Base-by-base conservation (phyloP, 129 eudicot genomes). In the Scalesia atractyloides region DNA sequence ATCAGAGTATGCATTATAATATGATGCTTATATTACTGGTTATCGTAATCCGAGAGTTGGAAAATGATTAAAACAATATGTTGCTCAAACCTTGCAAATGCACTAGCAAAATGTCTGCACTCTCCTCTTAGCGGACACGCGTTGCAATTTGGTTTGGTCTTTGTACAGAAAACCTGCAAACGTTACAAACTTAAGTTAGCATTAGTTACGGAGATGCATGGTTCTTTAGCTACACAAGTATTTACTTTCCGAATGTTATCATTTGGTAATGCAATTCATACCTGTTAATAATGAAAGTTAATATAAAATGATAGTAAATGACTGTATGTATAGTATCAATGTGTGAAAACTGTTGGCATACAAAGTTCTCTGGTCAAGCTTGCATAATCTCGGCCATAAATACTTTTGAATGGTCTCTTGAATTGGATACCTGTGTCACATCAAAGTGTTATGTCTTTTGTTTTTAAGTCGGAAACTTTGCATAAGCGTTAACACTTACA, bases 241-340 rank as follows among this genome's bases (percentile, higher is more conserved):
- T 76, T 33, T 85, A 89, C 97, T 93, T 93, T 67, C 98, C 98
- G 81, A 93, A 93, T 33, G 98, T 93, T 44, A 93, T 93, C 98
- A 93, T 87, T 77, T 93, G 98, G 74, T 89, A 93, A 70, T 93
- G 98, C 54, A 93, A 73, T 80, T 93, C 95, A 63, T 93, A 93
- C 81, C 98, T 93, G 86, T 79, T 57, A 76, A 12, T 51, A 49
- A 48, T 7, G 33, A 39, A 57, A 54, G 69, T 10, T 65, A 48
- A 51, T 8, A 24, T 4, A 60, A 15, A 52, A 20, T 19, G 30
- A 5, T 63, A 53, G 52, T 12, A 64, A 52, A 66, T 75, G 73
- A 36, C 50, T 76, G 39, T 77, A 48, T 44, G 36, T 10, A 64
- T 75, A 18, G 48, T 17, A 57, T 17, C 0, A 68, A 8, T 76